Evolutionary conservation across 257 asterid genomes (phyloP), one percentile per base, ranked within the genome.

Genomic region (Coffea eugenioides): DNA sequence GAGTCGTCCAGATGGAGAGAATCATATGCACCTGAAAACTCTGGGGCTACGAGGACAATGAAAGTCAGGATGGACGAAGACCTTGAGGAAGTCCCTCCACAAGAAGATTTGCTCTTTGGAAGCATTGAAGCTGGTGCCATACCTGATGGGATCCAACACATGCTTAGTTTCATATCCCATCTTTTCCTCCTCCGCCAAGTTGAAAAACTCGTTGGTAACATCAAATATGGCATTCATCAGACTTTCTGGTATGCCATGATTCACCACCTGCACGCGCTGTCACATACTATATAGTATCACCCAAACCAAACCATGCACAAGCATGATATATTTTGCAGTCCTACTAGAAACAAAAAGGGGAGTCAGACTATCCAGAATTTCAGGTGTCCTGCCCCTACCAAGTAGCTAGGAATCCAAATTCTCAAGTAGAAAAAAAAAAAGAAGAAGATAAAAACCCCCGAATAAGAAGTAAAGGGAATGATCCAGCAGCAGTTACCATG

Each of bases 81-180:
- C 77, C 86, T 92, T 94, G 75, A 94, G 85, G 84, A 87, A 94
- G 82, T 93, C 98, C 80, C 97, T 91, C 98, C 98, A 94, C 79
- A 84, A 88, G 65, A 80, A 83, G 16, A 79, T 49, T 48, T 69
- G 69, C 23, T 94, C 97, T 18, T 74, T 88, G 0, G 88, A 84
- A 54, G 91, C 69, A 73, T 92, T 92, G 82, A 90, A 92, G 88
- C 97, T 94, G 49, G 97, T 92, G 15, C 97, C 98, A 57, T 82
- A 92, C 79, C 95, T 87, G n/a, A 94, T 86, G 18, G 95, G 95
- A 68, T 89, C 90, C 73, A 87, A 41, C 5, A 91, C 91, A 62
- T 91, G 73, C 75, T 86, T 70, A 0, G 94, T 92, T 76, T 87
- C 79, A 74, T 85, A 90, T 20, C 80, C 82, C 0, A 86, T 87